Base-by-base conservation (phyloP, 1,284 basidiomycete genomes). In the Austroboletus novae-zelandiae region DNA sequence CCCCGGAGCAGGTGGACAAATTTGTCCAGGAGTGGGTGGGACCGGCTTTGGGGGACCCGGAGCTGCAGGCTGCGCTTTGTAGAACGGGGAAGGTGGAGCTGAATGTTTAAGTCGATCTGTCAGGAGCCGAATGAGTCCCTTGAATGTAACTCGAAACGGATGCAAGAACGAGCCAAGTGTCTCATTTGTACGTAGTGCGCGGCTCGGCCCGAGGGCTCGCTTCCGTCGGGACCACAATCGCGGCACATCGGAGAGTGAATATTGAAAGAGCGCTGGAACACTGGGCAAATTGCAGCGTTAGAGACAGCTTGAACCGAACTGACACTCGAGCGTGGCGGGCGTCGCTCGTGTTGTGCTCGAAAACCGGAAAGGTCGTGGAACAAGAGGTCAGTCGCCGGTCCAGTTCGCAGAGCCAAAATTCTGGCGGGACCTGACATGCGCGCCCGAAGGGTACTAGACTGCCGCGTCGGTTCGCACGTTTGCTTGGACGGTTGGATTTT, bases 1-100 rank as follows among this genome's bases (percentile, higher is more conserved):
- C 94, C 9, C 92, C 94, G 2, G 83, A 97, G 68, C 94, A 97
- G 74, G 94, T 96, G n/a, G 89, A 92, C 69, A 74, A 70, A 58
- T 99, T 98, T 72, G 64, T 98, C 52, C 75, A 73, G 64, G 89
- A 95, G 10, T 96, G 91, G 90, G 95, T 98, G 30, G 71, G 74
- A 51, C 94, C 95, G n/a, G 94, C 89, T 7, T 73, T 99, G 60
- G 78, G 80, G 53, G 77, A 83, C 48, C 69, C 75, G 27, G 83
- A 86, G 57, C 69, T 93, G 49, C 76, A 82, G 58, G 76, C 74
- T 35, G 85, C 87, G 25, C 74, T 89, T 29, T 64, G 62, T 18
- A 72, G 63, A 41, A 72, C 74, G 40, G 66, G 60, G 32, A 78
- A 70, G 58, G 73, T 82, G 40, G 81, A 83, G 57, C 67, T 83